Base-by-base conservation (phyloP, 768 basidiomycete genomes). In the Amanita thiersii region DNA sequence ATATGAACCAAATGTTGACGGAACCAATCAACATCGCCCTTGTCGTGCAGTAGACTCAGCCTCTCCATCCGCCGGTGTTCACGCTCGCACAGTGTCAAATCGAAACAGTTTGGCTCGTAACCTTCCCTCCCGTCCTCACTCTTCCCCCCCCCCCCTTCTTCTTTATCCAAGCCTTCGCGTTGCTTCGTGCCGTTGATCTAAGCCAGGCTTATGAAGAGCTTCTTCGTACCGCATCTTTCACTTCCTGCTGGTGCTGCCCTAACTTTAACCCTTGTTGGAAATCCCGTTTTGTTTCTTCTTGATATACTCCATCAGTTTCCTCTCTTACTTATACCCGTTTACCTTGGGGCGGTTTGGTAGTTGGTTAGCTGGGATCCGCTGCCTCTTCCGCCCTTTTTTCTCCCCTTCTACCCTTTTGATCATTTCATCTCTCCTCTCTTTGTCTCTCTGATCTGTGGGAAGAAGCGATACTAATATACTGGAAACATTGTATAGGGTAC, bases 231-330 rank as follows among this genome's bases (percentile, higher is more conserved):
- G 18, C 26, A 30, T 25, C 20, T 29, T 39, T 43, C 42, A 37
- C 43, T 43, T 47, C 41, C 25, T 43, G n/a, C 29, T 33, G 33
- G 21, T 17, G 21, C 15, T 47, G 19, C 36, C 33, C 25, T 40
- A 46, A 35, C 29, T 18, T 42, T 34, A 37, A 30, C 33, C 20
- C 31, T 26, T 29, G 30, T 43, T 28, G 31, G 31, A 14, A 34
- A 44, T 44, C 32, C 44, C 38, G 39, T 45, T 48, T 29, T 37
- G 29, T 38, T 12, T 28, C 26, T 29, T 37, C 21, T 24, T 48
- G 30, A 44, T 44, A 40, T 40, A 33, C 37, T 39, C 39, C 21
- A 26, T 43, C 18, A 40, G 26, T 47, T 32, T 28, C 33, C 24
- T 10, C 26, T 40, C 28, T 39, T 24, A 36, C 34, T 29, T 43